Conservation (phyloP, 1,284 basidiomycete species). For the Melampsora allii-populina region DNA sequence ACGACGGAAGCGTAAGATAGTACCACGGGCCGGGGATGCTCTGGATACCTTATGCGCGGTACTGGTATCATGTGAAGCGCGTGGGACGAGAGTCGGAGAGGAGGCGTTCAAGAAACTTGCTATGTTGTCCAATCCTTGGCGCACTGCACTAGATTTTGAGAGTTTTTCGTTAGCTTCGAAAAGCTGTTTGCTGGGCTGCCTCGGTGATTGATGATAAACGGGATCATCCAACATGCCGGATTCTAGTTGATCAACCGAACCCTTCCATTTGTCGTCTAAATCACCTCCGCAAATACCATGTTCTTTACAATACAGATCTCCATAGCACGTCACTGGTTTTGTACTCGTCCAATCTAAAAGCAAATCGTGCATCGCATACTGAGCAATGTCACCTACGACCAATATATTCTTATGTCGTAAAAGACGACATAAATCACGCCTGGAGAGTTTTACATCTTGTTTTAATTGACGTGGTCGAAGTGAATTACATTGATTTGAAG, state of each 20-base stretch:
- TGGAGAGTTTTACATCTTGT: conserved; percentile 23
- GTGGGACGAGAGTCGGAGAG: background rate
- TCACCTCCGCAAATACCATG: conserved; percentile 49
- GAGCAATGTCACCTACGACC: conserved; percentile 49
- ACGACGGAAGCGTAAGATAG: conserved; percentile 50
- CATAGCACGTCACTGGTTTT: conserved; percentile 49
- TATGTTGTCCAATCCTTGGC: background rate
- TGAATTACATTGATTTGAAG: conserved; percentile 45
- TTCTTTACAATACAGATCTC: conserved; percentile 51
- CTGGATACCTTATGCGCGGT: background rate
- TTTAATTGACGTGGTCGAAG: background rate
- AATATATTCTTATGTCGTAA: conserved; percentile 50
- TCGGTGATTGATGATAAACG: conserved; percentile 46
- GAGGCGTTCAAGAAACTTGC: background rate
- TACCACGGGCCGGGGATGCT: conserved; percentile 44
- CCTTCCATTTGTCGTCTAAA: conserved; percentile 30
- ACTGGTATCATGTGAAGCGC: background rate
- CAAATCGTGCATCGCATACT: conserved; percentile 51
- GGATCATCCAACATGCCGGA: conserved; percentile 46
- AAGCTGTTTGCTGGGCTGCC: conserved; percentile 33
- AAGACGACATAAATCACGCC: conserved; percentile 47
- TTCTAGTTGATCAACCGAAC: conserved; percentile 29
- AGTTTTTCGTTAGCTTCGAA: background rate
- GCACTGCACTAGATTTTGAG: background rate
- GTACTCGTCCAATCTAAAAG: conserved; percentile 50